Evolutionary conservation across 176 grass and related monocot species (phyloP).

Genomic region (Saccharum officinarum): DNA sequence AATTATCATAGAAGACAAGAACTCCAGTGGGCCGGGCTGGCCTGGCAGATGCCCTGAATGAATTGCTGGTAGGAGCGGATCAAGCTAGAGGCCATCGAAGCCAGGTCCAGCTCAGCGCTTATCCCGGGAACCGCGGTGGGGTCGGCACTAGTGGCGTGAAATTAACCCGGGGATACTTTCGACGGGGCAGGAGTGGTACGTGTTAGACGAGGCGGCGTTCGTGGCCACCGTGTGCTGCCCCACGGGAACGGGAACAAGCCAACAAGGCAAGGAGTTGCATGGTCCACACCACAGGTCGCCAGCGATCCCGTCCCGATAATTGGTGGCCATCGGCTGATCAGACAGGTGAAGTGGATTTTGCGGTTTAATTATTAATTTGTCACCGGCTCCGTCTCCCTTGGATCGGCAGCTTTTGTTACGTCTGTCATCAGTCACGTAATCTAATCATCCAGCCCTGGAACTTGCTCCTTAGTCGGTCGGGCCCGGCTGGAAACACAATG

Average conservation of each 20-base stretch:
- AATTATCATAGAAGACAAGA: conserved; percentile 26
- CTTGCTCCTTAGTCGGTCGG: background rate
- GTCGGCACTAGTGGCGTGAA: conserved; percentile 24
- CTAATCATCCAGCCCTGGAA: background rate
- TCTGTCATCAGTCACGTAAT: background rate
- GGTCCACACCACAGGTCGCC: conserved; percentile 32
- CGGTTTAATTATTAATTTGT: no score
- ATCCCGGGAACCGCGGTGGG: conserved; percentile 21
- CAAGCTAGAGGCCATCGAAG: background rate
- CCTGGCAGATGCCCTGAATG: background rate
- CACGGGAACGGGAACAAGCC: background rate
- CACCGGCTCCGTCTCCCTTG: background rate
- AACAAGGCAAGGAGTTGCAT: background rate
- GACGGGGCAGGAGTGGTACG: conserved; percentile 4
- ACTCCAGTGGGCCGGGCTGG: background rate
- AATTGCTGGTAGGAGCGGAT: background rate
- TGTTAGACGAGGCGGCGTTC: conserved; percentile 8
- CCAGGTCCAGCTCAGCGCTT: conserved; percentile 54
- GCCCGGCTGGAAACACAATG: no score
- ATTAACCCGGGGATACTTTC: conserved; percentile 5
- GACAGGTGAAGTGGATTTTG: background rate
- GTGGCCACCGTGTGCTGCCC: conserved; percentile 19
- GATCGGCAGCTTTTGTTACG: background rate
- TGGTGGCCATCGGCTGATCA: background rate
- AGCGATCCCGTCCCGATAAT: conserved; percentile 27